These are phyloP conservation scores for Tripidium arundinaceum DNA, from an alignment of 202 grass and related monocot species.

Conservation along the genomic window DNA sequence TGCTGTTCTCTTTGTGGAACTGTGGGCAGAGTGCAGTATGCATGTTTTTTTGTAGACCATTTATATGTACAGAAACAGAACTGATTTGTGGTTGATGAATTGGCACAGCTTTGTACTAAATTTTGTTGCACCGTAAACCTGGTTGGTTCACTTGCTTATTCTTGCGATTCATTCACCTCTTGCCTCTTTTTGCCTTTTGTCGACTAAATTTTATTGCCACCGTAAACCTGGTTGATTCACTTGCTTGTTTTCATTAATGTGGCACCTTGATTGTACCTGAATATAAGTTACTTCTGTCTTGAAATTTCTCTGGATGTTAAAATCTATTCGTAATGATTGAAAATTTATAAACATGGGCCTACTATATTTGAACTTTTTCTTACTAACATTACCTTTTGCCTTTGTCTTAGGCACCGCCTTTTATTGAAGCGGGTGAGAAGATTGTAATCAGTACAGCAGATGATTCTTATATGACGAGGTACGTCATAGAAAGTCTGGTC, in stretches of 20 bases:
- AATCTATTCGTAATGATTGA: neutral
- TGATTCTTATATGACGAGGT: constrained; percentile 90
- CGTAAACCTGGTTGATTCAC: neutral
- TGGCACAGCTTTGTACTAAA: neutral
- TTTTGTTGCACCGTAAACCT: neutral
- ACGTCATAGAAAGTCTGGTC: neutral
- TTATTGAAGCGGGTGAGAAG: constrained; percentile 74
- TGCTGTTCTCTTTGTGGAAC: constrained; percentile 15
- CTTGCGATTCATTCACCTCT: neutral
- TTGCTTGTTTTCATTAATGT: neutral
- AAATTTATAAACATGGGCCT: constrained; percentile 6
- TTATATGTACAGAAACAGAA: neutral
- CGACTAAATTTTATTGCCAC: neutral
- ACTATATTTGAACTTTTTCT: neutral
- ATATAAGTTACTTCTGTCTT: neutral
- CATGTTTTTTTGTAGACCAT: neutral
- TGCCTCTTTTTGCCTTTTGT: neutral
- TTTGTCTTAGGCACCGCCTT: constrained; percentile 72
- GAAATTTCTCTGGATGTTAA: neutral
- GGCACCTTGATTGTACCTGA: neutral
- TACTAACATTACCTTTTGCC: neutral
- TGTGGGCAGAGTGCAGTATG: neutral
- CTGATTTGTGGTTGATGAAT: neutral
- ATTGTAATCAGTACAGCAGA: constrained; percentile 79
- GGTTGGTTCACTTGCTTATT: neutral